Base-by-base conservation (phyloP, 305 asterid species). In the Solanum chacoense region DNA sequence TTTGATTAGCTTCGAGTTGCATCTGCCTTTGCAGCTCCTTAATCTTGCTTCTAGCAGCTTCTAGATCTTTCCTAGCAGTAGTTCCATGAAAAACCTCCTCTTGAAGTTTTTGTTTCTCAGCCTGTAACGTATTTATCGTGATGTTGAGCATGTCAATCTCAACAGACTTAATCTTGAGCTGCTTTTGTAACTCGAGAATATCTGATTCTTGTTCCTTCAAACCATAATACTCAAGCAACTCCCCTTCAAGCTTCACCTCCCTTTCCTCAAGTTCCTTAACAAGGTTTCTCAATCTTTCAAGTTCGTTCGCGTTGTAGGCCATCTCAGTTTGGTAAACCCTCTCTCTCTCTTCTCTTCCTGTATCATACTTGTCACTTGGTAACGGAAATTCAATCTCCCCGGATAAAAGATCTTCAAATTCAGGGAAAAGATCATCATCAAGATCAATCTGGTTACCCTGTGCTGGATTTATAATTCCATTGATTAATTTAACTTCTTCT, bases 241-340 rank as follows among this genome's bases (percentile, higher is more conserved):
- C 99, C 1, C 98, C 98, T 91, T 97, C 98, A 28, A 95, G 99
- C 92, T 95, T 96, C 91, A 95, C 98, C 80, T 96, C 99, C 90
- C 99, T 93, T 88, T 98, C 99, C 91, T 95, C 98, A 87, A 98
- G 77, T 88, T 96, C 99, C 83, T 90, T 90, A 34, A 96, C 99
- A 69, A 96, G 93, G 88, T 90, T 89, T 26, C 97, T 94, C 75
- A 98, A 74, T 50, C 94, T 92, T 90, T 95, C 99, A 69, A 96
- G 94, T 87, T 97, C 99, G 7, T 76, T 91, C 11, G 95, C 98
- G 85, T 95, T 95, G 72, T 90, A 91, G n/a, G 94, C 98, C 98
- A 95, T 94, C 93, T 95, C 99, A 50, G 87, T 92, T 88, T 96
- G 96, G 73, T 94, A 94, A 3, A 90, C 81, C 89, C 79, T 92